A percentile compares a stretch with the other conserved stretches of the same genome.
Evolutionary conservation across 371 early-diverging fungal genomes (phyloP).

Genomic region (Dichotomocladium elegans): DNA sequence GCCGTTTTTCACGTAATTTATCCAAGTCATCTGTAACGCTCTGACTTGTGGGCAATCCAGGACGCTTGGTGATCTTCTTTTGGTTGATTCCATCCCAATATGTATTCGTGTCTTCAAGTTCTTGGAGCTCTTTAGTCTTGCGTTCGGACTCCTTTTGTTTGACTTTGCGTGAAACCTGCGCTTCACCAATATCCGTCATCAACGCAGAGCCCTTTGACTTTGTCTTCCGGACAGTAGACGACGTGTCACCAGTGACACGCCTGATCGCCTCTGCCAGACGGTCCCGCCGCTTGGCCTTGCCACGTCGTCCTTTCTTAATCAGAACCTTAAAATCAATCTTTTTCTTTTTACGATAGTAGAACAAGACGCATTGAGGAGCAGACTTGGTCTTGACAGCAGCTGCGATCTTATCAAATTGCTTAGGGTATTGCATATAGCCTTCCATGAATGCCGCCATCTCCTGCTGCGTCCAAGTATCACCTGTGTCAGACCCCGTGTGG

Average conservation of each 20-base stretch:
- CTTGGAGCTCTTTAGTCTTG: constrained; percentile 33
- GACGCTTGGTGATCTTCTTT: constrained; percentile 16
- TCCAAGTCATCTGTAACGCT: neutral
- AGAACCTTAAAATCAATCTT: constrained; percentile 81
- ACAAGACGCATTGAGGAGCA: constrained; percentile 80
- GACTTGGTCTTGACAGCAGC: constrained; percentile 71
- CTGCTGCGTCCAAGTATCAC: constrained; percentile 76
- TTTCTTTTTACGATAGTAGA: constrained; percentile 91
- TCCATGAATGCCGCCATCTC: constrained; percentile 79
- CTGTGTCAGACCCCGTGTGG: constrained; percentile 53
- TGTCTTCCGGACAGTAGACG: constrained; percentile 25
- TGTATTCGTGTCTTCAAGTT: constrained; percentile 35
- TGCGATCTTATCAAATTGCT: constrained; percentile 89
- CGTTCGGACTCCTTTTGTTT: constrained; percentile 45
- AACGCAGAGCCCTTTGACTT: constrained; percentile 65
- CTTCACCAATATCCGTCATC: constrained; percentile 63
- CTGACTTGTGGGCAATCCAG: neutral
- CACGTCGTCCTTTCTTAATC: constrained; percentile 49
- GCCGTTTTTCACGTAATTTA: constrained; percentile 12
- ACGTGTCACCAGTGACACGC: constrained; percentile 29
- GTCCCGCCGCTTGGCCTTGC: constrained; percentile 39
- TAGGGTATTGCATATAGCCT: constrained; percentile 78
- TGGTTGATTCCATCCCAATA: constrained; percentile 40
- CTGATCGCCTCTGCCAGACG: constrained; percentile 42
- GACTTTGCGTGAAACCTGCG: constrained; percentile 45